Evolutionary conservation across 2,329 filamentous ascomycete species (phyloP).

Genomic region (Berkeleyomyces rouxiae): DNA sequence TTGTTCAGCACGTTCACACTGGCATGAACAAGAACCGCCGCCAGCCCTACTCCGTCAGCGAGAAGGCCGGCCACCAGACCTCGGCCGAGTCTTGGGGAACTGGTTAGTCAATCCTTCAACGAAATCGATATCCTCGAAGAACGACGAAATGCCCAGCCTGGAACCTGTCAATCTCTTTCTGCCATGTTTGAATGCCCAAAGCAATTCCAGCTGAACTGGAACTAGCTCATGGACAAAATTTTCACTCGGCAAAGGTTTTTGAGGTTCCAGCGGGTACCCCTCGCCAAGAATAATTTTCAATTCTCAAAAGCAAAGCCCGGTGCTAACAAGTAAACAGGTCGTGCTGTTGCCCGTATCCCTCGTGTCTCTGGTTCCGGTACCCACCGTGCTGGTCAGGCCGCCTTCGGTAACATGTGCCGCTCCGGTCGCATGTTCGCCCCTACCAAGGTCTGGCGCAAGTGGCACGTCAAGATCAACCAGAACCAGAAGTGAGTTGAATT

Average conservation of each 20-base stretch:
- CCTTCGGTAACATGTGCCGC: conserved; percentile 99
- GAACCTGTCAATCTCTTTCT: too few relatives aligned
- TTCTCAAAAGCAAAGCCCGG: not conserved
- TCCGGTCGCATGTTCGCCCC: conserved; percentile 99
- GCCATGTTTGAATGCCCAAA: not conserved
- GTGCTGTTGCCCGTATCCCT: conserved; percentile 99
- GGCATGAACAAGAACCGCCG: conserved; percentile 99
- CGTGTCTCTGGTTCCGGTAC: conserved; percentile 99
- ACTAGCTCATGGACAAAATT: not conserved
- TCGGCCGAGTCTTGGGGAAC: conserved; percentile 99
- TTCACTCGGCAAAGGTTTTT: not conserved
- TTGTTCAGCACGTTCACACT: conserved; percentile 97
- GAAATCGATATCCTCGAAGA: not conserved
- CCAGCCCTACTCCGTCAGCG: conserved; percentile 97
- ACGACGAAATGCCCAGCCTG: not conserved
- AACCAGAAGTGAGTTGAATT: conserved; percentile 63
- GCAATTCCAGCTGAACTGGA: not conserved
- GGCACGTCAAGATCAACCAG: conserved; percentile 99
- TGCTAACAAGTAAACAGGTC: conserved; percentile 41
- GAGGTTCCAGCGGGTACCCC: not conserved
- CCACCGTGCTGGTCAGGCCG: conserved; percentile 98
- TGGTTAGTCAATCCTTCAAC: conserved; percentile 43
- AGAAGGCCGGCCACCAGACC: conserved; percentile 99
- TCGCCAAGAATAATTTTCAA: conserved; percentile 4
- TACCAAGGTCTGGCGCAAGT: conserved; percentile 99